phyloP scores from a whole-genome alignment of 2,329 filamentous ascomycete genomes.

The Botrytis squamosa region DNA sequence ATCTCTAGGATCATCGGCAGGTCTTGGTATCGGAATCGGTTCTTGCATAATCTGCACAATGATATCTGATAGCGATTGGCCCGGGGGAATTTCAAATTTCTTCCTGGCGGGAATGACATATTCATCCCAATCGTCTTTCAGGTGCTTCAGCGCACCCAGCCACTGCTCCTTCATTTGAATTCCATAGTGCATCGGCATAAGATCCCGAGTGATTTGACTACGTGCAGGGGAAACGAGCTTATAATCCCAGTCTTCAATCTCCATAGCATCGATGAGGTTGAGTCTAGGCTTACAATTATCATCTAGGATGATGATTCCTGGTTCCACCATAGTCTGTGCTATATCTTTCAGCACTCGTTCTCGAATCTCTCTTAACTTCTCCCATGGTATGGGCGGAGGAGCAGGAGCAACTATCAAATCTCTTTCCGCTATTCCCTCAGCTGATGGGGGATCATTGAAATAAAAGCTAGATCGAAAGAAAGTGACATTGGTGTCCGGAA shows the following conservation, averaged over 20 bases:
- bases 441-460: background rate
- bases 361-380: background rate
- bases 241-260: background rate
- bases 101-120: background rate
- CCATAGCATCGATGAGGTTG: background rate
- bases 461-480: background rate
- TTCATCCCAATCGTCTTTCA: background rate
- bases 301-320: background rate
- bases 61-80: background rate
- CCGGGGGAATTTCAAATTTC: background rate
- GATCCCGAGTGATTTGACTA: background rate
- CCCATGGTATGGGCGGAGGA: background rate
- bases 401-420: background rate
- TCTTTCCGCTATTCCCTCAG: background rate
- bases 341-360: background rate
- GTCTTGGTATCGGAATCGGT: background rate
- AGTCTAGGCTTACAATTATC: background rate
- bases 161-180: background rate
- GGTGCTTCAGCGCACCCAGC: background rate
- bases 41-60: background rate
- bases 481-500: background rate
- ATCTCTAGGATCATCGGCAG: background rate
- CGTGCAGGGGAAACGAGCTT: background rate
- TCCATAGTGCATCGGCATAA: background rate
- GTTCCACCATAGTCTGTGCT: background rate